Evolutionary conservation across 2,329 filamentous ascomycete species (phyloP).

Genomic region (Daldinia eschscholtzii): DNA sequence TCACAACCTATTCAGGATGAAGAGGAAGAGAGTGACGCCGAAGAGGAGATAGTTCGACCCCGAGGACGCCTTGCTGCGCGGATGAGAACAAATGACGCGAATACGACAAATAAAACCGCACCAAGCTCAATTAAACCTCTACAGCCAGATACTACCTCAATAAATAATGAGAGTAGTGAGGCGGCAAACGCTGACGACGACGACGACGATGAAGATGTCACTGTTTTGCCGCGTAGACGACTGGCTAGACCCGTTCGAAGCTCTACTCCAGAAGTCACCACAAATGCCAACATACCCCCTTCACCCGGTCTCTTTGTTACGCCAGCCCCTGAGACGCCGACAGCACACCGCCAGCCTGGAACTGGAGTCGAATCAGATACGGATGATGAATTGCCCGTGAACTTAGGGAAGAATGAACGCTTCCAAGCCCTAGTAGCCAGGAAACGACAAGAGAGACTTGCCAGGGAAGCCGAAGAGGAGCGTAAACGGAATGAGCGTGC

Average conservation of each 20-base stretch:
- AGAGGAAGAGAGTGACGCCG: conserved; percentile 56
- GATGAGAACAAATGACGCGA: conserved; percentile 49
- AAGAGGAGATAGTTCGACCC: conserved; percentile 59
- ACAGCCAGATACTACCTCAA: conserved; percentile 18
- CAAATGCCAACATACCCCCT: conserved; percentile 52
- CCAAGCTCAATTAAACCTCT: conserved; percentile 12
- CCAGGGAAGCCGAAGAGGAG: conserved; percentile 71
- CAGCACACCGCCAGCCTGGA: conserved; percentile 41
- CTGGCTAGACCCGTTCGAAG: conserved; percentile 44
- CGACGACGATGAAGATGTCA: conserved; percentile 48
- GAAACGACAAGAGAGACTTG: conserved; percentile 78
- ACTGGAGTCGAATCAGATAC: conserved; percentile 53
- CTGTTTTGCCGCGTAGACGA: conserved; percentile 45
- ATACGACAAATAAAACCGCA: conserved; percentile 10
- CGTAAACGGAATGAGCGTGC: conserved; percentile 61
- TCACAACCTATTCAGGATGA: conserved; percentile 38
- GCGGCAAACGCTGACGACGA: conserved; percentile 46
- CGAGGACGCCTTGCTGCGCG: conserved; percentile 53
- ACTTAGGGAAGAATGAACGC: conserved; percentile 64
- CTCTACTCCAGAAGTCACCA: conserved; percentile 48
- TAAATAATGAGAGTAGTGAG: conserved; percentile 34
- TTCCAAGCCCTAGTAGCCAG: conserved; percentile 79
- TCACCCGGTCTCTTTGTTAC: conserved; percentile 70
- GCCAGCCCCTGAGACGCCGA: conserved; percentile 56
- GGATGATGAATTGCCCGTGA: conserved; percentile 62